Percentiles rank a stretch among this genome's conserved stretches.
phyloP scores from a whole-genome alignment of 139 green algal species.

The Tetradesmus obliquus region DNA sequence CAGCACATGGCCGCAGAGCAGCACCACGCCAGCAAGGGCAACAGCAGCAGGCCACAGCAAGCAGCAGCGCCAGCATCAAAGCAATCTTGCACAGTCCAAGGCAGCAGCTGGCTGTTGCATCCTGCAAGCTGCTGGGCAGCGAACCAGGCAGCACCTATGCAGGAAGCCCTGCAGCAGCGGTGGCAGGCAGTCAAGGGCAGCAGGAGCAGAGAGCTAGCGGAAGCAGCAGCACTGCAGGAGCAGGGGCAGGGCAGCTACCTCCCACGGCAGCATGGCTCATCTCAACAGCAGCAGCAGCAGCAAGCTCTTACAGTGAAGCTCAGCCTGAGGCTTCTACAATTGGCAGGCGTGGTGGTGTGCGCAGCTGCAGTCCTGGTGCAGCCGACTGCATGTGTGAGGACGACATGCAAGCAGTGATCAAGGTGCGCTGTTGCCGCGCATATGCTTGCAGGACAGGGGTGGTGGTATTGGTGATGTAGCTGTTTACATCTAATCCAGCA shows the following conservation, averaged over 20 bases:
- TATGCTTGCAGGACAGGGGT: neutral
- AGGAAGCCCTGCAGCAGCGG: neutral
- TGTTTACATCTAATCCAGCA: too few species aligned
- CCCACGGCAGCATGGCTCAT: neutral
- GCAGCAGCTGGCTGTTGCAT: neutral
- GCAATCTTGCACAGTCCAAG: neutral
- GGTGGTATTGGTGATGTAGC: neutral
- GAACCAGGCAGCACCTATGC: neutral
- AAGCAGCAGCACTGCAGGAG: constrained; percentile 11
- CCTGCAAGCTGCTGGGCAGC: neutral
- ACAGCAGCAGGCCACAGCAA: neutral
- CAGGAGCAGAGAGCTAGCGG: neutral
- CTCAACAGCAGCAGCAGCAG: neutral
- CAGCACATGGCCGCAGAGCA: constrained; percentile 23
- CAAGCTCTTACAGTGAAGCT: neutral
- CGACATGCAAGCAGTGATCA: constrained; percentile 11
- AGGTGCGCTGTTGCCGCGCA: neutral
- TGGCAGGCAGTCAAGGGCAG: neutral
- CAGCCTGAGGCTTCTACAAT: neutral
- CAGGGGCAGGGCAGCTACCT: neutral
- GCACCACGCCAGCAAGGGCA: neutral
- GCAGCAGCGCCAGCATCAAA: neutral
- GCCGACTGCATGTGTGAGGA: neutral
- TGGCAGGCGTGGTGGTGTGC: neutral
- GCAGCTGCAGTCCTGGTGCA: neutral